phyloP scores from a whole-genome alignment of 2,329 filamentous ascomycete species.

The Xylariales sp. region DNA sequence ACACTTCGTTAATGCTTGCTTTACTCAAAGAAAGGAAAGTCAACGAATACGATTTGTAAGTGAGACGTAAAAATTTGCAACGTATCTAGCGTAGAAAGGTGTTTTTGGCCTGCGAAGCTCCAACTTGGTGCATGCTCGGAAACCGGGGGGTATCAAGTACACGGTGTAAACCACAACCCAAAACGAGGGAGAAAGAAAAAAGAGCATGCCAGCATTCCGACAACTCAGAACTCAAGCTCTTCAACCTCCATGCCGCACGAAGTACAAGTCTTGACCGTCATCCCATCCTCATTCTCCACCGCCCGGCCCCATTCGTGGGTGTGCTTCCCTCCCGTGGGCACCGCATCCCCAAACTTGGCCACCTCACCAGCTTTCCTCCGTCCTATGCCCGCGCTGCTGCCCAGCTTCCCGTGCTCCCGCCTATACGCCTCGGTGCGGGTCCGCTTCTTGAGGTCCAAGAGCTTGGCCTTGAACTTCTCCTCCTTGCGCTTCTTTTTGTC shows the following conservation, averaged over 20 bases:
- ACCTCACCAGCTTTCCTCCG: conserved; percentile 33
- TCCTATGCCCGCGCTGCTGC: conserved; percentile 36
- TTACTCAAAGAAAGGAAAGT: no score
- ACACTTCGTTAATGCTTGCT: no score
- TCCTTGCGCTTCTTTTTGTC: conserved; percentile 86
- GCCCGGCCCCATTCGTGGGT: conserved; percentile 81
- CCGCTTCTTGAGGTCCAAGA: conserved; percentile 87
- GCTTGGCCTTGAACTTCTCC: conserved; percentile 83
- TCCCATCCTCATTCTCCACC: conserved; percentile 66
- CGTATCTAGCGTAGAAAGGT: no score
- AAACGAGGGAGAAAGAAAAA: no score
- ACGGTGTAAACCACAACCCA: no score
- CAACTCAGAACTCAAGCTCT: conserved; percentile 65
- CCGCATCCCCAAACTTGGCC: conserved; percentile 69
- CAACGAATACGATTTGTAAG: no score
- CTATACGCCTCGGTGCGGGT: conserved; percentile 89
- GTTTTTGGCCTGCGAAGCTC: not conserved
- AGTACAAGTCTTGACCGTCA: conserved; percentile 75
- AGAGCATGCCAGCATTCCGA: no score
- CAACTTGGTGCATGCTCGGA: not conserved
- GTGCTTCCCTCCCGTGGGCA: conserved; percentile 67
- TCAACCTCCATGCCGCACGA: conserved; percentile 77
- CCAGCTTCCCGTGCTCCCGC: conserved; percentile 56
- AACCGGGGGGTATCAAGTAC: not conserved
- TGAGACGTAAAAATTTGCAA: no score